Conservation (phyloP, 2,329 filamentous ascomycete genomes). For the Clonostachys rhizophaga region DNA sequence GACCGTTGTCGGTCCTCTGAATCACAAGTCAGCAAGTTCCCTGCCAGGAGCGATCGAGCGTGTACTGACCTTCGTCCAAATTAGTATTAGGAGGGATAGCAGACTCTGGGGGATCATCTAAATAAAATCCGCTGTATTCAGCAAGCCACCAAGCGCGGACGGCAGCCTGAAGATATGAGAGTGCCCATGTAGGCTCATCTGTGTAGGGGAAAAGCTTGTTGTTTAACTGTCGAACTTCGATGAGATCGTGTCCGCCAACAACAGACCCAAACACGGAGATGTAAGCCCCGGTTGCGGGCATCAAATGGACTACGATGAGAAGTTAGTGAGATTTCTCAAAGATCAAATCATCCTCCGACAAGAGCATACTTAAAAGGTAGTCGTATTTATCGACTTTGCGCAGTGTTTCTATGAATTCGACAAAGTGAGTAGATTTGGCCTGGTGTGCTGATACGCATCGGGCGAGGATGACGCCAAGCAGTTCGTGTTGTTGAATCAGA, state of each 20-base stretch:
- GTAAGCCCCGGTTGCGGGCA: constrained; percentile 74
- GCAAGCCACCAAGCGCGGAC: constrained; percentile 83
- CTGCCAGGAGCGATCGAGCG: neutral
- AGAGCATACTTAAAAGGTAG: constrained; percentile 41
- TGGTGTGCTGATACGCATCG: constrained; percentile 74
- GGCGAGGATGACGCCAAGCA: constrained; percentile 74
- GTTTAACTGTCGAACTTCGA: constrained; percentile 68
- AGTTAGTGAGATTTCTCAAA: constrained; percentile 2
- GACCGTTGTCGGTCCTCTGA: constrained; percentile 67
- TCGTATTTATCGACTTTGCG: constrained; percentile 76
- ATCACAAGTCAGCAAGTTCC: constrained; percentile 14
- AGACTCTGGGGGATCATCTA: constrained; percentile 63
- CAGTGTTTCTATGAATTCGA: constrained; percentile 62
- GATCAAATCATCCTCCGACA: neutral
- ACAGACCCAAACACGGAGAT: constrained; percentile 75
- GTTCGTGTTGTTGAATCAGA: constrained; percentile 84
- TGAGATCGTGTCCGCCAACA: constrained; percentile 63
- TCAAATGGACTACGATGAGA: constrained; percentile 60
- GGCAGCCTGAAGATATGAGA: constrained; percentile 74
- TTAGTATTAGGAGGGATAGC: constrained; percentile 55
- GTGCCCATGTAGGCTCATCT: constrained; percentile 65
- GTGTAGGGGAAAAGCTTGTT: constrained; percentile 59
- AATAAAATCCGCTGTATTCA: constrained; percentile 87
- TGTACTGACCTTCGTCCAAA: constrained; percentile 46
- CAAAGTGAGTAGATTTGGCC: constrained; percentile 67